Evolutionary conservation across 345 rosid species (phyloP).

Genomic region (Acer saccharum): DNA sequence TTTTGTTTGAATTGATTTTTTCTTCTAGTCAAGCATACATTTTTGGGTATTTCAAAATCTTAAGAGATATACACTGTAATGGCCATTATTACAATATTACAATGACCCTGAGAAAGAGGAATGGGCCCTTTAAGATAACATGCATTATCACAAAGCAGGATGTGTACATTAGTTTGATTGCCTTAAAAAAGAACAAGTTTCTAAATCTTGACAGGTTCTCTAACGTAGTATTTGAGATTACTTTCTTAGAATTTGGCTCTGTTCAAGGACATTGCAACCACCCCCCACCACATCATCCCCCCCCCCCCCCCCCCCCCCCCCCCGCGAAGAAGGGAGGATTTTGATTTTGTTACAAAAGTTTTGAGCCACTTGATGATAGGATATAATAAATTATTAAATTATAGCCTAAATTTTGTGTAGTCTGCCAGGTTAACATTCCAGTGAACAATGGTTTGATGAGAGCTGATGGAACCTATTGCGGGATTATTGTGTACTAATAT

Average conservation of each 20-base stretch:
- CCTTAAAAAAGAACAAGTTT: conserved; percentile 4
- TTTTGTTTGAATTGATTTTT: not conserved
- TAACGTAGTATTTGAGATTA: not conserved
- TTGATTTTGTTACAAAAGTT: not conserved
- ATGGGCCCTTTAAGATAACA: not conserved
- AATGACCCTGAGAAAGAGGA: not conserved
- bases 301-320: too few species aligned
- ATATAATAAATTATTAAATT: not conserved
- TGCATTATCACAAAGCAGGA: not conserved
- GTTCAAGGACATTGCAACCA: too few species aligned
- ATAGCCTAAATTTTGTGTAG: too few species aligned
- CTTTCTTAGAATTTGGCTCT: not conserved
- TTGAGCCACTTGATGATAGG: not conserved
- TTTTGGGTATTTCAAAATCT: not conserved
- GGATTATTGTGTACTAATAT: not conserved
- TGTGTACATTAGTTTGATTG: not conserved
- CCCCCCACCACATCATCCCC: too few species aligned
- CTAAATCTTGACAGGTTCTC: conserved; percentile 7
- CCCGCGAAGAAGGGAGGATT: too few species aligned
- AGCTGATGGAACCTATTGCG: not conserved
- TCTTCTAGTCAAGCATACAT: not conserved
- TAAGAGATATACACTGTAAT: not conserved
- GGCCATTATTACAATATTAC: not conserved
- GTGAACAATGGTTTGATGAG: not conserved
- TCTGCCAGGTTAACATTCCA: not conserved